Evolutionary conservation across 768 basidiomycete species (phyloP), one percentile per base, ranked within the genome.

Genomic region (Mycena galericulata): DNA sequence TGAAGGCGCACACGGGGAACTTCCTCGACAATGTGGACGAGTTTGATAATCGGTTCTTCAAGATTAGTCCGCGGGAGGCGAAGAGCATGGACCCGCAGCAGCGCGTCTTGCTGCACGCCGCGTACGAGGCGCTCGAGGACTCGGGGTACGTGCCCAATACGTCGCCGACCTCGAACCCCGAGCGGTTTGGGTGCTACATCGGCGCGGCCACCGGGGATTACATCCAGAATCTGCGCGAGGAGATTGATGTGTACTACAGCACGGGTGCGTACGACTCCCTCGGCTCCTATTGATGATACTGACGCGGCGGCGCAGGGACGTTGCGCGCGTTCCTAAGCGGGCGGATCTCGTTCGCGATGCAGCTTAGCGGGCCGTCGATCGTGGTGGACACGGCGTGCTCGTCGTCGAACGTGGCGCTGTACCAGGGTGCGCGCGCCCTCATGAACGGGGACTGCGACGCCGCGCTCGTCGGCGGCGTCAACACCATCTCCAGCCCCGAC

Each of bases 31-130:
- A 84, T 43, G 79, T 83, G 32, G 88, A 87, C 68, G 81, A 82
- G 55, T 93, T 93, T 72, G 92, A 94, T 75, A 82, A 91, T 74
- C 81, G 79, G 75, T 92, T 92, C 74, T 94, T 93, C 82, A 88
- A 86, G 45, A 86, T 92, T 49, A 91, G 88, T 45, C 92, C 92
- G 2, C 86, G 92, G 7, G 92, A 93, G 76, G 92, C 92, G 17
- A 87, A 80, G 66, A 87, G 82, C 75, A 93, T 93, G 91, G 90
- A 93, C 73, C 92, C 92, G 9, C 92, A 93, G 70, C 91, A 92
- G 69, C 85, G 92, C 6, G 71, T 93, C 36, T 79, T 93, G 6
- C 82, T 93, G 18, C 90, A 90, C 41, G 83, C 86, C 3, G 90
- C 89, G 6, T 87, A 91, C 59, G 85, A 90, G 63, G 92, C 92